Evolutionary conservation across 2,329 filamentous ascomycete species (phyloP).

Genomic region (Zelopaecilomyces penicillatus): DNA sequence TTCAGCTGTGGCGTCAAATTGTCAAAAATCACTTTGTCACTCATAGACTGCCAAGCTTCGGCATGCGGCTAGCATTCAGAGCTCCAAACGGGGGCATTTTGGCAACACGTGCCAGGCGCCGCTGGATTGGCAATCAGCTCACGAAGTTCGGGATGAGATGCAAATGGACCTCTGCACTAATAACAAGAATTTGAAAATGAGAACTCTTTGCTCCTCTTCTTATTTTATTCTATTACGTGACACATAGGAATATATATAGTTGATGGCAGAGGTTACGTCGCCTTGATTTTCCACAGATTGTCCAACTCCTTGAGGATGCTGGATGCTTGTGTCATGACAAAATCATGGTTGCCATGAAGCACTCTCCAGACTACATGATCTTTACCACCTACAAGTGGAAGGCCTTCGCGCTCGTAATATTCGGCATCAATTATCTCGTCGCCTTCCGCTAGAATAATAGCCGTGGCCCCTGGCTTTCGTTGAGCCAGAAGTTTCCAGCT

Average conservation of each 20-base stretch:
- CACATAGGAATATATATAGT: too few species aligned
- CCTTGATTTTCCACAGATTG: conserved; percentile 34
- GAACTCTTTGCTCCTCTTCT: not conserved
- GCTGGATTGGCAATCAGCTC: too few species aligned
- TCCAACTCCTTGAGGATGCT: conserved; percentile 39
- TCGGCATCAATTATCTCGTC: conserved; percentile 46
- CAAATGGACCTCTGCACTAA: too few species aligned
- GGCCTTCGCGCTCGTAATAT: conserved; percentile 40
- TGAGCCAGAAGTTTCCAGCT: conserved; percentile 40
- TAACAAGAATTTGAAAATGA: not conserved
- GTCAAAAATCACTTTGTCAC: too few species aligned
- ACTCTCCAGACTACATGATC: conserved; percentile 41
- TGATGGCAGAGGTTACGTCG: too few species aligned
- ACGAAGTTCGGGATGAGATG: too few species aligned
- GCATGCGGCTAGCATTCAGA: too few species aligned
- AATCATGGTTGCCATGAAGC: conserved; percentile 50
- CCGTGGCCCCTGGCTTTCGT: conserved; percentile 35
- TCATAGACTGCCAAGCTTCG: too few species aligned
- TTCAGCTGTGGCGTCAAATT: too few species aligned
- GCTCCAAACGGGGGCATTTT: too few species aligned
- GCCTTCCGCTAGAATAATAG: conserved; percentile 41
- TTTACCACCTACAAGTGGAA: conserved; percentile 43
- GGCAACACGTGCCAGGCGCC: too few species aligned
- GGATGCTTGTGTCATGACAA: conserved; percentile 48
- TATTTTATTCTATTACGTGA: too few species aligned